Conservation (phyloP, 164 flowering plant genomes). For the Protea cynaroides region DNA sequence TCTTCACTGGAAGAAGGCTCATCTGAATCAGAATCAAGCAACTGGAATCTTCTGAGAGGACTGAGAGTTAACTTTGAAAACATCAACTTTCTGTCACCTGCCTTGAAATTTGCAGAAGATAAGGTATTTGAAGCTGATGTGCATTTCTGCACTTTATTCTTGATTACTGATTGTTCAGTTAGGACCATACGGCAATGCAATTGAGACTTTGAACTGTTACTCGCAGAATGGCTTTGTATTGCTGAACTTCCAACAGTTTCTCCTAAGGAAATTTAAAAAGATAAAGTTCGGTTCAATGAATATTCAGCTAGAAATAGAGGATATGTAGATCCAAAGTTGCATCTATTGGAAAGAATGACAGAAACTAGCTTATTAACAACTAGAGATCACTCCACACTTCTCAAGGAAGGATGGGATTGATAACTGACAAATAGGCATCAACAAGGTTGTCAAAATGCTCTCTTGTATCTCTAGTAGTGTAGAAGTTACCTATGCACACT, state of each 20-base stretch:
- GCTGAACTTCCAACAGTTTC: conserved; percentile 25
- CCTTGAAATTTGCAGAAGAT: conserved; percentile 23
- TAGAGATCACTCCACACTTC: not conserved
- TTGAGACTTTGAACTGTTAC: conserved; percentile 69
- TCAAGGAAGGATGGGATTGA: not conserved
- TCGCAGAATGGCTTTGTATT: conserved; percentile 25
- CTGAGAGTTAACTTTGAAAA: conserved; percentile 52
- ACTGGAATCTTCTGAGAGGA: conserved; percentile 75
- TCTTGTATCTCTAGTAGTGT: no score
- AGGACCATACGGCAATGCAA: conserved; percentile 34
- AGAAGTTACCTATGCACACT: no score
- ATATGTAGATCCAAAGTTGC: not conserved
- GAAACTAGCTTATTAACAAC: not conserved
- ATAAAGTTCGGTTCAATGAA: not conserved
- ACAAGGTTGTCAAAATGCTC: no score
- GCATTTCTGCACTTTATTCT: conserved; percentile 17
- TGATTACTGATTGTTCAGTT: conserved; percentile 28
- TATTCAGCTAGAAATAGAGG: not conserved
- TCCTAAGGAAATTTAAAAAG: not conserved
- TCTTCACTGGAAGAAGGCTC: conserved; percentile 33
- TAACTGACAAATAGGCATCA: no score
- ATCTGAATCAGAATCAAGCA: conserved; percentile 85
- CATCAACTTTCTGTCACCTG: conserved; percentile 15
- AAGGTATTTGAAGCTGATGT: conserved; percentile 27
- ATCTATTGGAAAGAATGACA: not conserved